A percentile compares a stretch with the other conserved stretches of the same genome.
Conservation (phyloP, 2,329 filamentous ascomycete species). For the Hymenotorrendiella dingleyae region DNA sequence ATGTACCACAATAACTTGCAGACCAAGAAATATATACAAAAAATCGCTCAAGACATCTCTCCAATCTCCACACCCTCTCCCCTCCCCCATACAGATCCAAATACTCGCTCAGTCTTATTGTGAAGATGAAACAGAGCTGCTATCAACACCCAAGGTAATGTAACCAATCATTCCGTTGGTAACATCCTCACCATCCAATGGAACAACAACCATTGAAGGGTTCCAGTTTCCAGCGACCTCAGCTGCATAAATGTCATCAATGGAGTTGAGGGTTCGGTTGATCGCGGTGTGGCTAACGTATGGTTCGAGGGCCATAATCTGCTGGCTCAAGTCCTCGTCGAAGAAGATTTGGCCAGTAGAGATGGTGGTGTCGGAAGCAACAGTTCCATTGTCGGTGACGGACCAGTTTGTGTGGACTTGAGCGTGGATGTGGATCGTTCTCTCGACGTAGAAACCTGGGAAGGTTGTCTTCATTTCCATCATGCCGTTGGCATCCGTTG, state of each 20-base stretch:
- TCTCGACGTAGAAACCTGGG: constrained; percentile 38
- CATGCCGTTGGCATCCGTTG: constrained; percentile 36
- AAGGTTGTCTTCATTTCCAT: constrained; percentile 38
- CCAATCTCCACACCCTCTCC: no score
- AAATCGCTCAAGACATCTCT: no score
- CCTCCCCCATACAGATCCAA: no score
- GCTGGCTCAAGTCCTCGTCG: constrained; percentile 48
- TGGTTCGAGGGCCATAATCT: constrained; percentile 43
- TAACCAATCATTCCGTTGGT: constrained; percentile 34
- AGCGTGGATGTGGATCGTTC: constrained; percentile 43
- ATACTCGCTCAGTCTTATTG: no score
- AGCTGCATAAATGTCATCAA: constrained; percentile 1
- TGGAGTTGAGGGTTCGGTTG: constrained; percentile 32
- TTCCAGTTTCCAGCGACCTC: constrained; percentile 24
- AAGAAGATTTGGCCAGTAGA: constrained; percentile 59
- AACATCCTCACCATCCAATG: constrained; percentile 31
- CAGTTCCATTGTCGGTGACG: constrained; percentile 38
- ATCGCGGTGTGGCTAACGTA: constrained; percentile 42
- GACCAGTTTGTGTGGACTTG: constrained; percentile 38
- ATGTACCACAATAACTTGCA: no score
- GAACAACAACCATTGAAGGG: constrained; percentile 29
- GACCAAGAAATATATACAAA: no score
- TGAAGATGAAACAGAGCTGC: no score
- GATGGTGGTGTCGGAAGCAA: constrained; percentile 43
- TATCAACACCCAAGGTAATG: constrained; percentile 32